Base-by-base conservation (phyloP, 805 yeast genomes). In the Yueomyces sinensis region DNA sequence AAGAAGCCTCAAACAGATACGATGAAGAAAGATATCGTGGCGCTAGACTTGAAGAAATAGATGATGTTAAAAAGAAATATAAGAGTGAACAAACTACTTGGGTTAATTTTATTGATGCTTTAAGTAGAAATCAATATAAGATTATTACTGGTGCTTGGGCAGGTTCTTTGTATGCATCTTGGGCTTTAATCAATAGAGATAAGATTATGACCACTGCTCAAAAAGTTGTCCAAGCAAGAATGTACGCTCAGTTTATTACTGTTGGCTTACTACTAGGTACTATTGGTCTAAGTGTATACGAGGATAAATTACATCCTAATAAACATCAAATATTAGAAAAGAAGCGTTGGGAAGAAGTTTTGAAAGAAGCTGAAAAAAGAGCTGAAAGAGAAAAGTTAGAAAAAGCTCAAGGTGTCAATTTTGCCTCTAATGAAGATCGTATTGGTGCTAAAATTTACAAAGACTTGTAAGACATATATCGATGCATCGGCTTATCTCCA, bases 221-320 rank as follows among this genome's bases (percentile, higher is more conserved):
- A 61, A 83, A 81, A 56, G 72, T 81, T 32, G 91, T 80, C 24
- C 87, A 79, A 53, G 93, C 93, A 23, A 76, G 94, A 70, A 82
- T 82, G 81, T 82, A 82, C 52, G 94, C 94, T 9, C 94, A 83
- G 58, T 82, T 79, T 43, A 59, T 81, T 36, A 80, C 94, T 2
- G 86, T 83, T 35, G 69, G 70, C 9, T 60, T 82, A 41, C 60
- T 82, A 43, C 57, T 82, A 36, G 84, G 76, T 17, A 73, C 91
- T 0, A 68, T 83, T 49, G 74, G 75, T 34, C 59, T 77, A 43
- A 65, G 76, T 31, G 68, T 75, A 58, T 76, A 73, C 42, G 84
- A 79, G 45, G 74, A 70, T 42, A 68, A 73, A 44, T 55, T 70
- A 43, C 70, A 59, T 41, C 64, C 64, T 36, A 58, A 59, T 43